Evolutionary conservation across 441 rosid genomes (phyloP).

Genomic region (Jatropha podagrica): DNA sequence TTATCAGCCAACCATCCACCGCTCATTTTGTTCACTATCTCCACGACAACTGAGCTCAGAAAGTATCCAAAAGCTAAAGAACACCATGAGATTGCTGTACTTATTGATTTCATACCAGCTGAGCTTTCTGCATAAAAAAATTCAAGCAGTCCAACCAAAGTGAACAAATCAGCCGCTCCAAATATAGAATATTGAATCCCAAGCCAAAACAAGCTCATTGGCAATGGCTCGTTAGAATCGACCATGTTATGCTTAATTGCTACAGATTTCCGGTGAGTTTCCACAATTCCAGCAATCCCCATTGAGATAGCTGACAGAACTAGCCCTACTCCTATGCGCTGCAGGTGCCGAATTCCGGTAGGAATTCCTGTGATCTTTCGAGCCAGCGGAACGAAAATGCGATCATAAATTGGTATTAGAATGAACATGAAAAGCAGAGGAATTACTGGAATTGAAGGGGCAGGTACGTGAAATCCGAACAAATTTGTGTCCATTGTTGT

Average conservation of each 20-base stretch:
- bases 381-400: slow-evolving; percentile 52
- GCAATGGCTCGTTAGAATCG: slow-evolving; percentile 45
- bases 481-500: slow-evolving; percentile 53
- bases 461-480: slow-evolving; percentile 47
- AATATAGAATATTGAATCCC: slow-evolving; percentile 52
- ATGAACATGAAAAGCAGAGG: slow-evolving; percentile 51
- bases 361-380: slow-evolving; percentile 53
- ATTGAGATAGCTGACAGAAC: slow-evolving; percentile 57
- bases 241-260: slow-evolving; percentile 52
- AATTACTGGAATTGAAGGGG: slow-evolving; percentile 53
- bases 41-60: slow-evolving; percentile 48
- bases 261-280: slow-evolving; percentile 43
- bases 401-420: slow-evolving; percentile 53
- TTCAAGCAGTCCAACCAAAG: slow-evolving; percentile 57
- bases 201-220: slow-evolving; percentile 62
- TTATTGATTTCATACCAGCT: slow-evolving; percentile 51
- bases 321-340: slow-evolving; percentile 53
- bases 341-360: slow-evolving; percentile 56
- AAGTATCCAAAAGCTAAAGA: slow-evolving; percentile 59
- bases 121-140: slow-evolving; percentile 64
- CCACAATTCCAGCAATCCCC: slow-evolving; percentile 56
- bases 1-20: slow-evolving; percentile 60
- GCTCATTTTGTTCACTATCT: slow-evolving; percentile 53
- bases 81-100: slow-evolving; percentile 56
- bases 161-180: slow-evolving; percentile 65